Evolutionary conservation across 2,329 filamentous ascomycete species (phyloP), one percentile per base, ranked within the genome.

Genomic region (Pochonia chlamydosporia): DNA sequence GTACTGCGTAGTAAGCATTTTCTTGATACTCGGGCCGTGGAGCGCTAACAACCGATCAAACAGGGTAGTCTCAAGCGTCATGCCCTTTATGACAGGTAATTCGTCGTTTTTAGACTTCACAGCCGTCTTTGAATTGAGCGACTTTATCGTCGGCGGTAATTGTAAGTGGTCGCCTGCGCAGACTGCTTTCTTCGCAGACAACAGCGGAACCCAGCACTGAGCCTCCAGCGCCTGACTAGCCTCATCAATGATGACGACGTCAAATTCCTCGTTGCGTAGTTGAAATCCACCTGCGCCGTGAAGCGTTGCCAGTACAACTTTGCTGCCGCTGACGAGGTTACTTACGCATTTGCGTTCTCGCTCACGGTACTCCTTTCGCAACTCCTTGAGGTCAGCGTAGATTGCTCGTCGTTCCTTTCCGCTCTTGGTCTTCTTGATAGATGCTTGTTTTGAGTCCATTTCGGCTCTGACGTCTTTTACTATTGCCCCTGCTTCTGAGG

Each of bases 1-100:
- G 65, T 99, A 99, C 69, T 99, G 93, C 4, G 87, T 95, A 4
- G 89, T 97, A 21, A 99, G 79, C 88, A 97, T 96, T 44, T 87
- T 78, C 71, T 97, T 97, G 69, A 99, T 90, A 4, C 73, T 74
- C 1, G 82, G 69, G 1, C 93, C 93, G 62, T 99, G 88, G 14
- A 96, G 72, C 5, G 78, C 75, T 39, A 99, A 75, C 36, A 99
- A 75, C 24, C 93, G 80, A 64, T 97, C 92, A 64, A 99, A 99
- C 25, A 99, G 74, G 0, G 93, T 97, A n/a, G 78, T 87, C 60
- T 96, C 91, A 5, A 99, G 76, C 1, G 78, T 83, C 58, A 82
- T 73, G 5, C 74, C 75, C 49, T 77, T 74, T 46, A 70, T 73
- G 13, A 39, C 18, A 5, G 67, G 61, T 3, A 61, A 64, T 20